Evolutionary conservation across 345 rosid genomes (phyloP).

Genomic region (Erodium maritimum): DNA sequence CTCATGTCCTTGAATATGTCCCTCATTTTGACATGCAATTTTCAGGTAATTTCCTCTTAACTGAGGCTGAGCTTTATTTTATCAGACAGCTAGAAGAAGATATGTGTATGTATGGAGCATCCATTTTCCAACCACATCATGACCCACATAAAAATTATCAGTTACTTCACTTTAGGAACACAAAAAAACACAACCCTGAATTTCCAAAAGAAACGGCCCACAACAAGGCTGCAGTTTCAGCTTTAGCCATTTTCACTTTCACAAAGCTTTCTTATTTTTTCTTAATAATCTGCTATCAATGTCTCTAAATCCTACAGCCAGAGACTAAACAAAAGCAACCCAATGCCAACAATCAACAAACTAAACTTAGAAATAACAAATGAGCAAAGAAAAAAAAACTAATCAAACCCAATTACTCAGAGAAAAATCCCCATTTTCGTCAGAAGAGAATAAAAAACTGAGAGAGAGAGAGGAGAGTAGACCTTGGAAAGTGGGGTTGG

Average conservation of each 20-base stretch:
- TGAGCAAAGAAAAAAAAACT: neutral
- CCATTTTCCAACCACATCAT: too few relatives aligned
- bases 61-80: too few relatives aligned
- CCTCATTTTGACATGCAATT: neutral
- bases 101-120: neutral
- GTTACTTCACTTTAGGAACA: too few relatives aligned
- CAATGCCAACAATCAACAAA: too few relatives aligned
- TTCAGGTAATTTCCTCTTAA: neutral
- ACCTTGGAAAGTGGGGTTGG: slow-evolving; percentile 57
- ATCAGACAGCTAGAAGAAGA: too few relatives aligned
- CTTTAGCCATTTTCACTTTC: neutral
- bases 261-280: neutral
- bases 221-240: neutral
- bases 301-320: too few relatives aligned
- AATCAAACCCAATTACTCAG: neutral
- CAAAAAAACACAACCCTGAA: neutral
- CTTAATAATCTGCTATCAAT: neutral
- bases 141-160: too few relatives aligned
- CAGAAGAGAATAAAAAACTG: neutral
- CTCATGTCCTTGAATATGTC: neutral
- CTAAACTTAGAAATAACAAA: too few relatives aligned
- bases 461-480: neutral
- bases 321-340: too few relatives aligned
- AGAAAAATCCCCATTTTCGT: neutral
- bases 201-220: neutral